phyloP scores from a whole-genome alignment of 73 alveolate species.

The Paramecium sexaurelia region DNA sequence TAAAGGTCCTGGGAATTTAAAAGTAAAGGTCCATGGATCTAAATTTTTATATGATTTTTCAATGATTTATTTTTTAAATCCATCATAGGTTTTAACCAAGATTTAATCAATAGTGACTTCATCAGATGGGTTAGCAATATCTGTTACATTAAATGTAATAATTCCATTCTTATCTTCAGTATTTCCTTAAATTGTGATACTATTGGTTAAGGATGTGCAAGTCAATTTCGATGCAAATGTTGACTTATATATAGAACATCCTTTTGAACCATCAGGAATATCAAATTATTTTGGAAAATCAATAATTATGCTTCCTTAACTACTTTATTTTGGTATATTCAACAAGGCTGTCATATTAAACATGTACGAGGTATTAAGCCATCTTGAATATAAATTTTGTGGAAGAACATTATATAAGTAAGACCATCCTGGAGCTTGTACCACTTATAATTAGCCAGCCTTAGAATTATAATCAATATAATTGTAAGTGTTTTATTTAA shows the following conservation, averaged over 20 bases:
- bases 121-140: conserved; percentile 65
- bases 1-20: conserved; percentile 71
- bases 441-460: conserved; percentile 63
- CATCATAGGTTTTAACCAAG: conserved; percentile 69
- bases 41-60: conserved; percentile 59
- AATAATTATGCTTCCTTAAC: conserved; percentile 63
- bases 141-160: conserved; percentile 24
- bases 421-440: conserved; percentile 69
- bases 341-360: conserved; percentile 67
- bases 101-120: conserved; percentile 65
- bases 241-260: neutral
- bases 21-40: conserved; percentile 62
- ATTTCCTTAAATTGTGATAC: conserved; percentile 45
- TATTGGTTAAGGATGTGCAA: conserved; percentile 27
- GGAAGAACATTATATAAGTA: conserved; percentile 25
- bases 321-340: conserved; percentile 31
- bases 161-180: conserved; percentile 57
- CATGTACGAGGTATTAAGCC: conserved; percentile 20
- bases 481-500: neutral
- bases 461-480: conserved; percentile 57
- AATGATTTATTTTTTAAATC: conserved; percentile 59
- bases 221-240: neutral
- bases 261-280: conserved; percentile 60
- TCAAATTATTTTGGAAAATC: conserved; percentile 68
- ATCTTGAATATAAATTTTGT: conserved; percentile 46